Evolutionary conservation across 495 filamentous ascomycete species (phyloP).

Genomic region (Cercophora samala): DNA sequence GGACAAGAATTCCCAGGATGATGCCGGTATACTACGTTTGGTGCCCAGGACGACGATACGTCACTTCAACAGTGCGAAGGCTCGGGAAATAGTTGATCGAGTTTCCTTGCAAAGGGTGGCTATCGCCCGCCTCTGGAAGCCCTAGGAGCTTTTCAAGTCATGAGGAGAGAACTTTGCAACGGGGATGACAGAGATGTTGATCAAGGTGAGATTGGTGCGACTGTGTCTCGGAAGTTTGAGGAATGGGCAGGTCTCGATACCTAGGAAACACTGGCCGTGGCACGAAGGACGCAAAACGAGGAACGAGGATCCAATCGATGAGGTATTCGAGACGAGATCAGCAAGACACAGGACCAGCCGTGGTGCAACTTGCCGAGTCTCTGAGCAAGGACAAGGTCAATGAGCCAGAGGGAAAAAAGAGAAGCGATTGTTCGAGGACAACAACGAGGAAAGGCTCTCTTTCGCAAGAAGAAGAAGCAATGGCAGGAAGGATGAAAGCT

Average conservation of each 20-base stretch:
- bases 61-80: too few species aligned
- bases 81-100: too few species aligned
- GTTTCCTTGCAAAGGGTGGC: not conserved
- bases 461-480: not conserved
- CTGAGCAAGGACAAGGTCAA: not conserved
- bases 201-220: not conserved
- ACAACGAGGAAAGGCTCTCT: not conserved
- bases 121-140: not conserved
- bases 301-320: not conserved
- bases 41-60: too few species aligned
- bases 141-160: not conserved
- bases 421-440: not conserved
- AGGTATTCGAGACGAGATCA: not conserved
- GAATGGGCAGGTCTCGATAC: not conserved
- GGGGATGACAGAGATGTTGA: not conserved
- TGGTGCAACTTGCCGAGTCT: too few species aligned
- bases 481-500: not conserved
- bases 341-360: not conserved
- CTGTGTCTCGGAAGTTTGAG: slow-evolving; percentile 3
- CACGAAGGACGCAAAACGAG: not conserved
- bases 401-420: not conserved
- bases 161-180: not conserved
- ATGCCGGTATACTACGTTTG: too few species aligned
- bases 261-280: not conserved
- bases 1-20: not conserved